Evolutionary conservation across 2,329 filamentous ascomycete species (phyloP), one percentile per base, ranked within the genome.

Genomic region (Pseudogymnoascus sp.): DNA sequence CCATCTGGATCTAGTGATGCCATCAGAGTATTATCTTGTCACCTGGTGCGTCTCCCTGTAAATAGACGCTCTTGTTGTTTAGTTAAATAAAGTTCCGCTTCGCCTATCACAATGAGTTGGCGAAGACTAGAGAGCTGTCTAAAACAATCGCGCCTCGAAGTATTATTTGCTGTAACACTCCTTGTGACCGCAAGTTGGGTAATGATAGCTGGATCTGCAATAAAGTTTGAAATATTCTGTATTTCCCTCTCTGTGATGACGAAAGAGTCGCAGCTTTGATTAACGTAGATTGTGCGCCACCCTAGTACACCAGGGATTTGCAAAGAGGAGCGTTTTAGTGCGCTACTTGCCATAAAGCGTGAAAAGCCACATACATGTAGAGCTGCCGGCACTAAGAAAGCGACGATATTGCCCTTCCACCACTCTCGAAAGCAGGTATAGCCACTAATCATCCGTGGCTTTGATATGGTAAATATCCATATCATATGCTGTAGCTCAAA

Each of bases 401-500:
- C 42, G 11, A 61, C 38, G 33, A 62, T 64, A 53, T 38, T 65
- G 53, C 60, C 25, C 53, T 64, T 21, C 59, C 47, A 62, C 50
- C 18, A 64, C 44, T 65, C 40, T 62, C 25, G 47, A 56, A 65
- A 64, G 53, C 47, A 65, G 37, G 40, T 47, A 16, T 60, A 16
- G 35, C 44, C 25, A 25, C 60, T 63, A 35, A 65, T 64, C 35
- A 12, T n/a, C 28, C 62, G 62, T 64, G 60, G 61, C 8, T 62
- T 38, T 37, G 61, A 64, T 63, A 66, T 33, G 59, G 65, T 65
- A 53, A 66, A 53, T 16, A 61, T 37, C 61, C 33, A 66, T 61
- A 64, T 65, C 28, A 64, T 63, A 42, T 65, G 42, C 44, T 66
- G 31, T 16, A 66, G 65, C 42, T 66, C 61, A 50, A 64, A 56